A percentile compares a stretch with the other conserved stretches of the same genome.
Evolutionary conservation across 805 yeast species (phyloP).

Genomic region (Lipomyces anomalus): DNA sequence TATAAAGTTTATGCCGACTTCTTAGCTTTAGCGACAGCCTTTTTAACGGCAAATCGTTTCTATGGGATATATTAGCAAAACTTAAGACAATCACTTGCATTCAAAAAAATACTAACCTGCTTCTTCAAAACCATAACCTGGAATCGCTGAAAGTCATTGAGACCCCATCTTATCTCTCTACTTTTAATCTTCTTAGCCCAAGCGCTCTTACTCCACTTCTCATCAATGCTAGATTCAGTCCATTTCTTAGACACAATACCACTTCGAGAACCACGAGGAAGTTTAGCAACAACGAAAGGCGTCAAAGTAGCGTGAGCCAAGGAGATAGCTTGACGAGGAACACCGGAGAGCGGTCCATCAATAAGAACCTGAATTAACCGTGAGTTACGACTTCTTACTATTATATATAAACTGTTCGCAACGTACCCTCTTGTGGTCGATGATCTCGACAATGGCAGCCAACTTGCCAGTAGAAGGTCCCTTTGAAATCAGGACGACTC

Average conservation of each 20-base stretch:
- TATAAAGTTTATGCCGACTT: constrained; percentile 17
- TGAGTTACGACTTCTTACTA: not conserved
- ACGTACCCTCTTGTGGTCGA: constrained; percentile 95
- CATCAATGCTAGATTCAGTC: constrained; percentile 80
- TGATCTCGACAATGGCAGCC: constrained; percentile 97
- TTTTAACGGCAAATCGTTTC: constrained; percentile 87
- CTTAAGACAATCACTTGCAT: not conserved
- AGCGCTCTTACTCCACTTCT: constrained; percentile 86
- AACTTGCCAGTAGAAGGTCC: constrained; percentile 69
- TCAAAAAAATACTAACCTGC: constrained; percentile 44
- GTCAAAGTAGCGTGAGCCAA: constrained; percentile 89
- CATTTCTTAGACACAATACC: constrained; percentile 84
- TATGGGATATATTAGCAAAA: constrained; percentile 1
- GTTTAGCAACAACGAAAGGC: constrained; percentile 73
- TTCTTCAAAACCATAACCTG: constrained; percentile 95
- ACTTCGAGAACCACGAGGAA: constrained; percentile 95
- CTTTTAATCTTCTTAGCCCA: constrained; percentile 99
- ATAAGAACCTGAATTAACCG: constrained; percentile 77
- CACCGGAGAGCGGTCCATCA: constrained; percentile 89
- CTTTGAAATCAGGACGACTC: constrained; percentile 89
- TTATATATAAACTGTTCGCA: too few species aligned
- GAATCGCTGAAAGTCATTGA: constrained; percentile 98
- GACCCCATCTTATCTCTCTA: constrained; percentile 86
- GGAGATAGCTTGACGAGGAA: constrained; percentile 86
- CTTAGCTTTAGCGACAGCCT: constrained; percentile 90